These are phyloP conservation scores for Russula abietina DNA, from an alignment of 768 basidiomycete genomes.

Conservation along the genomic window DNA sequence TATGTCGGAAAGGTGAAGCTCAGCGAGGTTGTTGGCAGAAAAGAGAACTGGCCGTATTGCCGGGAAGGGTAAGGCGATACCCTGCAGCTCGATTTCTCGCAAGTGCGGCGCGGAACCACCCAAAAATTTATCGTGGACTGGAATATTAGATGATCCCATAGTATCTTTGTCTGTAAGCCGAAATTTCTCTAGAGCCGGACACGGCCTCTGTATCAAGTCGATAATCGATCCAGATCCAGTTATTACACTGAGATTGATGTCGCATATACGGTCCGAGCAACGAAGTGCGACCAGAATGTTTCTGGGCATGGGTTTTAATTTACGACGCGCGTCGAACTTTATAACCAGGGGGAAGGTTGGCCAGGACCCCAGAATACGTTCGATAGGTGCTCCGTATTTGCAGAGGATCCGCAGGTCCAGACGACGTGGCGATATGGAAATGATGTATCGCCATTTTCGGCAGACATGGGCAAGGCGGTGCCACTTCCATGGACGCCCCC, in stretches of 20 bases:
- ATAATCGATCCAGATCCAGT: constrained; percentile 22
- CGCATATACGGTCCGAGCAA: background rate
- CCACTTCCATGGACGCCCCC: constrained; percentile 2
- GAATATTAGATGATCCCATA: constrained; percentile 30
- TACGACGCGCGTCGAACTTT: background rate
- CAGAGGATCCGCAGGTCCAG: background rate
- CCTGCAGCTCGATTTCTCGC: background rate
- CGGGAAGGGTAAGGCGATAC: background rate
- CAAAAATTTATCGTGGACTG: background rate
- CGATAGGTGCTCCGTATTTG: background rate
- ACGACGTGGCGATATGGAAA: background rate
- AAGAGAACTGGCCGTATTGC: constrained; percentile 1
- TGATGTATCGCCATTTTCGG: background rate
- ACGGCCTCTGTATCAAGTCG: constrained; percentile 29
- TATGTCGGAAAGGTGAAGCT: background rate
- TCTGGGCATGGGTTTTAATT: background rate
- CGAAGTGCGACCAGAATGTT: background rate
- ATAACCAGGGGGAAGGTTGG: constrained; percentile 1
- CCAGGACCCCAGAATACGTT: background rate
- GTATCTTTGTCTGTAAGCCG: constrained; percentile 30
- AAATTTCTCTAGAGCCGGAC: constrained; percentile 5
- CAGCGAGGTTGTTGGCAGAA: constrained; percentile 4
- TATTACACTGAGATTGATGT: background rate
- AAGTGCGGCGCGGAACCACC: constrained; percentile 9
- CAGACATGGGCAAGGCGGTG: constrained; percentile 2